Evolutionary conservation across 345 rosid species (phyloP).

Genomic region (Streptanthus diversifolius): DNA sequence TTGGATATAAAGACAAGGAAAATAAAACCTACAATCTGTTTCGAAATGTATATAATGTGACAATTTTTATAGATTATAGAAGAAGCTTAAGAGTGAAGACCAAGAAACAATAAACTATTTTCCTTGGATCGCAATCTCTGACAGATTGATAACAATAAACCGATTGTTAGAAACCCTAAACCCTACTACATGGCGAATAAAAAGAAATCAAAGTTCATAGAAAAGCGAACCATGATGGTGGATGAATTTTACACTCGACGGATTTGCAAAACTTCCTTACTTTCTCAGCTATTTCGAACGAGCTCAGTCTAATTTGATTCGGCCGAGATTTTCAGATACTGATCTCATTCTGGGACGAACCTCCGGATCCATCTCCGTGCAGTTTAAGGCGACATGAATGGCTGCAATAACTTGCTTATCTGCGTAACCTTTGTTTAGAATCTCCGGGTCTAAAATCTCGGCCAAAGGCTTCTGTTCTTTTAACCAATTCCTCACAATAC

Average conservation of each 20-base stretch:
- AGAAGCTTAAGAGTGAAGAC: background rate
- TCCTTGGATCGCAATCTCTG: background rate
- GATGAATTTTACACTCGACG: background rate
- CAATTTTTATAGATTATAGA: background rate
- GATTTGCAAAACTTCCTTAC: background rate
- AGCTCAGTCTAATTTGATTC: constrained; percentile 47
- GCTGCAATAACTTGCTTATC: constrained; percentile 67
- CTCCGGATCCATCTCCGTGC: constrained; percentile 87
- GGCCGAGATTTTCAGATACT: constrained; percentile 75
- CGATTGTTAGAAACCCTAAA: background rate
- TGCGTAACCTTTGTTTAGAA: constrained; percentile 52
- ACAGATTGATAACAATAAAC: background rate
- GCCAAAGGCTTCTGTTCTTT: constrained; percentile 62
- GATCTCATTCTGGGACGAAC: constrained; percentile 84
- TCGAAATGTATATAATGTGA: background rate
- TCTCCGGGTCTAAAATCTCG: constrained; percentile 68
- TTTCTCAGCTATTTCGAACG: background rate
- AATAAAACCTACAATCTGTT: too few relatives aligned
- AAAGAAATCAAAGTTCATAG: background rate
- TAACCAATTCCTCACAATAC: constrained; percentile 59
- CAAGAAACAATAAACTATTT: background rate
- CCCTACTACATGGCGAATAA: background rate
- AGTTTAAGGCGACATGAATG: constrained; percentile 78
- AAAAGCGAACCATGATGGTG: constrained; percentile 1
- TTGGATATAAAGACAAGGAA: background rate